These are phyloP conservation scores for Hygrocybe punicea DNA, from an alignment of 768 basidiomycete species.

Conservation along the genomic window DNA sequence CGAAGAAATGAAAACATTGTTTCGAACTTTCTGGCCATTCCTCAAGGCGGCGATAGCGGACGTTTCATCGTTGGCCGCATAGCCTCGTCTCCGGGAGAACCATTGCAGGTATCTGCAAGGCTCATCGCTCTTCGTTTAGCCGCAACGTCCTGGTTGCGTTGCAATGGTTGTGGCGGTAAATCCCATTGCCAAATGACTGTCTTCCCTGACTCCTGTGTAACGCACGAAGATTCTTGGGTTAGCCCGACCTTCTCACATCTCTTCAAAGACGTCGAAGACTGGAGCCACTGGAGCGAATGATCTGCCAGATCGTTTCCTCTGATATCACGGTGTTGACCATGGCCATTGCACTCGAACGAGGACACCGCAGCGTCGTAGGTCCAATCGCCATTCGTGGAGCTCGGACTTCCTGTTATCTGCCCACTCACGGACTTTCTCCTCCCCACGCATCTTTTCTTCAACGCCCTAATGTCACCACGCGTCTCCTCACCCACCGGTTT, in stretches of 20 bases:
- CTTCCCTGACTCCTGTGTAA: too few species aligned
- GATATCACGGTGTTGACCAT: background rate
- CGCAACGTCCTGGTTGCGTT: background rate
- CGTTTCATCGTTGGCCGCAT: too few species aligned
- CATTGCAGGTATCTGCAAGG: background rate
- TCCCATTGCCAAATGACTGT: too few species aligned
- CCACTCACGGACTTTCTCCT: conserved; percentile 46
- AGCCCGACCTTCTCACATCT: too few species aligned
- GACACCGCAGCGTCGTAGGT: conserved; percentile 52
- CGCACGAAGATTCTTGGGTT: too few species aligned
- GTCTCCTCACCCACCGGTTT: background rate
- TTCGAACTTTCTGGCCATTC: too few species aligned
- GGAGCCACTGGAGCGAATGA: background rate
- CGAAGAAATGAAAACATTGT: too few species aligned
- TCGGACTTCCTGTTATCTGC: conserved; percentile 9
- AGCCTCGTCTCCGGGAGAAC: background rate
- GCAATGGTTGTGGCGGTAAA: too few species aligned
- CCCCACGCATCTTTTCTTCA: conserved; percentile 58
- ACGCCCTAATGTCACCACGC: conserved; percentile 31
- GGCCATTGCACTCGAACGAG: conserved; percentile 31
- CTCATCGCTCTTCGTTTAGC: background rate
- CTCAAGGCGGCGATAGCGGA: too few species aligned
- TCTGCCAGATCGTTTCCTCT: background rate
- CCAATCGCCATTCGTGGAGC: conserved; percentile 35
- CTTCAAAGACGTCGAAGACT: too few species aligned